These are phyloP conservation scores for Moesziomyces sp. DNA, from an alignment of 1,284 basidiomycete species.

Conservation along the genomic window DNA sequence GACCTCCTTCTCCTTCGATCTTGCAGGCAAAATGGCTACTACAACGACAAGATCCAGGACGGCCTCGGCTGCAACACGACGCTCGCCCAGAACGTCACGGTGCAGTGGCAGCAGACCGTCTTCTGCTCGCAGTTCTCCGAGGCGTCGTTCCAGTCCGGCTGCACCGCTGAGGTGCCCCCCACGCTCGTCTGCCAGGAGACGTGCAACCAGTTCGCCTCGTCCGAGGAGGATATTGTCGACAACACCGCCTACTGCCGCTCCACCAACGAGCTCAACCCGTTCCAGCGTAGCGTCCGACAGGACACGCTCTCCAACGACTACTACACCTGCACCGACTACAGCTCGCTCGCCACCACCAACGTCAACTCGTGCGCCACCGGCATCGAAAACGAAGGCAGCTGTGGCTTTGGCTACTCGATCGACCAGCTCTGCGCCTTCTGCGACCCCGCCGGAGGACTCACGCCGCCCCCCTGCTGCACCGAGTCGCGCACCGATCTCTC, in stretches of 20 bases:
- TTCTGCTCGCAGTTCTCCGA: constrained; percentile 62
- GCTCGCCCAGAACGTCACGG: constrained; percentile 49
- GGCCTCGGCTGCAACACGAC: constrained; percentile 59
- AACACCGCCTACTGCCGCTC: constrained; percentile 58
- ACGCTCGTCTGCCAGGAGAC: constrained; percentile 63
- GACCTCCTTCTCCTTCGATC: not conserved
- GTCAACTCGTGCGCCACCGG: constrained; percentile 68
- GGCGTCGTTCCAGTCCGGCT: constrained; percentile 53
- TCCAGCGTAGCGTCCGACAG: constrained; percentile 55
- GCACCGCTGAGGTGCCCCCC: constrained; percentile 52
- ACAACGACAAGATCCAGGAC: constrained; percentile 44
- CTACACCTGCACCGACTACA: constrained; percentile 68
- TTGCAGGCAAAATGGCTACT: constrained; percentile 61
- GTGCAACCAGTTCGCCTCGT: constrained; percentile 50
- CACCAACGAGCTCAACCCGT: constrained; percentile 50
- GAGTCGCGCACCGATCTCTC: constrained; percentile 55
- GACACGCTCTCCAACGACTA: constrained; percentile 68
- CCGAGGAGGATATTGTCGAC: constrained; percentile 54
- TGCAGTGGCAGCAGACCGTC: constrained; percentile 62
- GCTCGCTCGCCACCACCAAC: constrained; percentile 68
- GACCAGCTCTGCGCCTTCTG: constrained; percentile 69
- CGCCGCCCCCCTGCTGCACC: constrained; percentile 55
- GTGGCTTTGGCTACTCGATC: constrained; percentile 69
- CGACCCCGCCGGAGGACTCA: constrained; percentile 51
- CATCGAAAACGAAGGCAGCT: constrained; percentile 69